Percentiles rank a stretch among this genome's conserved stretches.
Conservation (phyloP, 441 rosid genomes). For the Caryocar brasiliense region DNA sequence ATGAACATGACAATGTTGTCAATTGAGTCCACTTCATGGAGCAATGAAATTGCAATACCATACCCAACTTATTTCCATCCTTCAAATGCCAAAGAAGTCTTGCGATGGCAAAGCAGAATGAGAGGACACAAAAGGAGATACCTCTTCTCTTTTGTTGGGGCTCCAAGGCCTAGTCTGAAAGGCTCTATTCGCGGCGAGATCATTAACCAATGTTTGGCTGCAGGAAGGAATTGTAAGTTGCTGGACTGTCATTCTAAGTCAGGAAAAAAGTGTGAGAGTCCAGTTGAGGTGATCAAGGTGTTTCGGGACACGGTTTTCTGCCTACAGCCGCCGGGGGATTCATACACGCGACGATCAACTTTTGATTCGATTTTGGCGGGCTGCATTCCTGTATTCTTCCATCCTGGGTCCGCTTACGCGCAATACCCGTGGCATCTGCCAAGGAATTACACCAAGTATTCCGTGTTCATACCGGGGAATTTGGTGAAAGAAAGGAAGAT, state of each 20-base stretch:
- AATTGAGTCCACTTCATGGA: conserved; percentile 39
- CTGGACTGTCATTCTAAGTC: conserved; percentile 33
- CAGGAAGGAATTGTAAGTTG: conserved; percentile 31
- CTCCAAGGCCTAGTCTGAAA: conserved; percentile 26
- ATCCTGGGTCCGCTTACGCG: conserved; percentile 44
- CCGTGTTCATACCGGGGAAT: conserved; percentile 35
- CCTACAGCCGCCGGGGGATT: conserved; percentile 73
- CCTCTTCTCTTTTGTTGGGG: conserved; percentile 57
- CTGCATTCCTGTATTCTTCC: conserved; percentile 73
- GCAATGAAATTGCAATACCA: conserved; percentile 60
- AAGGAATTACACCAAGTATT: conserved; percentile 22
- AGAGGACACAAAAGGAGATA: conserved; percentile 16
- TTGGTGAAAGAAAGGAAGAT: conserved; percentile 9
- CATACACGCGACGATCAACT: conserved; percentile 48
- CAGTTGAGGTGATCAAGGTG: conserved; percentile 37
- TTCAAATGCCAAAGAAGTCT: conserved; percentile 18
- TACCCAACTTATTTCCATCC: conserved; percentile 78
- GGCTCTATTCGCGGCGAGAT: conserved; percentile 36
- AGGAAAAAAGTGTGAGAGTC: conserved; percentile 37
- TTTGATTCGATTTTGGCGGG: conserved; percentile 68
- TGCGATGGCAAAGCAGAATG: conserved; percentile 42
- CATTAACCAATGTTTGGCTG: conserved; percentile 41
- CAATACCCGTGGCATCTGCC: conserved; percentile 59
- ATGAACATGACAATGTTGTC: conserved; percentile 49
- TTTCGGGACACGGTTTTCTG: conserved; percentile 50